Base-by-base conservation (phyloP, 441 rosid species). In the Erysimum cheiri region DNA sequence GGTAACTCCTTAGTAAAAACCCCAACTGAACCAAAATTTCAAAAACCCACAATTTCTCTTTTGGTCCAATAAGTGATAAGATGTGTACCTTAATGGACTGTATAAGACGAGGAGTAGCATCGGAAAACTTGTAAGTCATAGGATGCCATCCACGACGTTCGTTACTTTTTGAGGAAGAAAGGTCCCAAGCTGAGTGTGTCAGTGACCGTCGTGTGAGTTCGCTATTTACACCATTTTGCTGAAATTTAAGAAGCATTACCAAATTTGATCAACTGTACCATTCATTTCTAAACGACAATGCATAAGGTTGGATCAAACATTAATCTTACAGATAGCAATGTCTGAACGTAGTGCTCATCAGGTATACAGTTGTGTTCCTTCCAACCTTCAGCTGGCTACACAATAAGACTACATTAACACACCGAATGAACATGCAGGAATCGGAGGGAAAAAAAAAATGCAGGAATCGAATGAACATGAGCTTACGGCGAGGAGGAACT, bases 101-200 rank as follows among this genome's bases (percentile, higher is more conserved):
- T 64, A 95, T 48, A 48, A 95, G 90, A 68, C 11, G 39, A 26
- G 87, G 87, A 77, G 95, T 87, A 48, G 99, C 98, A 80, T 95
- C 99, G 31, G 94, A 81, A 79, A 74, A 86, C 83, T 95, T 95
- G 67, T 95, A 92, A 50, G 92, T 87, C 64, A 84, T 82, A 65
- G 98, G 99, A 82, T 95, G 99, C 99, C 99, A 95, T 68, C 98
- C 98, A 19, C 93, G 96, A 70, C 98, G 98, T 61, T 85, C 81
- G n/a, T 83, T 93, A 50, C 88, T 89, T 79, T 82, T 87, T 12
- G 97, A 77, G 60, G 98, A 85, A 17, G 97, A 81, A 69, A 84
- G 84, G 75, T 95, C 99, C 99, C 98, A 95, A 55, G 96, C 82
- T 77, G 96, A 88, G 81, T 95, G 88, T 52, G 92, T 85, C 76